These are phyloP conservation scores for Sporopachydermia quercuum DNA, from an alignment of 805 yeast species.

Conservation along the genomic window DNA sequence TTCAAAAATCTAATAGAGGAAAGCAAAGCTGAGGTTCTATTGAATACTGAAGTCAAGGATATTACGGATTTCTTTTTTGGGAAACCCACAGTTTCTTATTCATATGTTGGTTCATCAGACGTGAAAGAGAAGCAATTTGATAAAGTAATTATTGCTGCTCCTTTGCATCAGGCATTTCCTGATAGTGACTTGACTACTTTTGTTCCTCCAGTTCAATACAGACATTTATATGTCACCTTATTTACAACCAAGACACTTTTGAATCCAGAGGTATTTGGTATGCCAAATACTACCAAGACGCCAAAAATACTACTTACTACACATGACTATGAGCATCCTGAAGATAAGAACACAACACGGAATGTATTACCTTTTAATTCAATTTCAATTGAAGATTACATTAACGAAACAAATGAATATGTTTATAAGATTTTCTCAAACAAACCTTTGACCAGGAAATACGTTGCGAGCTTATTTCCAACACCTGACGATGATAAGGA, in stretches of 20 bases:
- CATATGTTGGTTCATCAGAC: neutral
- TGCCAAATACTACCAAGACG: conserved; percentile 5
- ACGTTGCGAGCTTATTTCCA: conserved; percentile 14
- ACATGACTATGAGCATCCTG: conserved; percentile 6
- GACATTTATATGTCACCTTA: conserved; percentile 25
- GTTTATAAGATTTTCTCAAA: conserved; percentile 30
- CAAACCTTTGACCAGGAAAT: conserved; percentile 10
- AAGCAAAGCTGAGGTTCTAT: conserved; percentile 19
- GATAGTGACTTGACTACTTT: conserved; percentile 4
- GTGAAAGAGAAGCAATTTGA: conserved; percentile 19
- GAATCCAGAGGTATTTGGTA: conserved; percentile 12
- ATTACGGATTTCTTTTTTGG: conserved; percentile 7
- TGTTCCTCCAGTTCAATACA: conserved; percentile 20
- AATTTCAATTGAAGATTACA: conserved; percentile 18
- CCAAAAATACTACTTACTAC: conserved; percentile 11
- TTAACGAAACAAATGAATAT: conserved; percentile 16
- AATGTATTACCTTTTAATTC: conserved; percentile 19
- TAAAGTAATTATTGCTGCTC: conserved; percentile 30
- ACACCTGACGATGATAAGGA: conserved; percentile 6
- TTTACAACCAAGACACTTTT: conserved; percentile 15
- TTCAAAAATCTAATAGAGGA: conserved; percentile 24
- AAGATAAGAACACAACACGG: neutral
- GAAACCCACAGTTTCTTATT: neutral
- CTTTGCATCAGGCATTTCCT: conserved; percentile 20
- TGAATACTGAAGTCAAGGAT: conserved; percentile 18